A percentile compares a stretch with the other conserved stretches of the same genome.
Evolutionary conservation across 2,329 filamentous ascomycete species (phyloP).

Genomic region (Corinectria fuckeliana): DNA sequence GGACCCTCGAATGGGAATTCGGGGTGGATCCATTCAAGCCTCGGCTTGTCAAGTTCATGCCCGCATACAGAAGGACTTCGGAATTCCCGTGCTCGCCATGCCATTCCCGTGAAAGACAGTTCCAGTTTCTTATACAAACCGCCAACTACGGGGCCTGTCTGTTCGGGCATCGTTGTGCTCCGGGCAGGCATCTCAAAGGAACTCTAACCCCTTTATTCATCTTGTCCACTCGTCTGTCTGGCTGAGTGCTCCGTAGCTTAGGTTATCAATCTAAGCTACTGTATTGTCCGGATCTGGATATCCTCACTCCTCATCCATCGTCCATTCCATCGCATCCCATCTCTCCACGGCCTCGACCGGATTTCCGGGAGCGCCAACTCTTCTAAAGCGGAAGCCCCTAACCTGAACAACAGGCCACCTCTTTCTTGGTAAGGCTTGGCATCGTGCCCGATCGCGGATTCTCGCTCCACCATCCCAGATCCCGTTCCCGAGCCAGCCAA

Average conservation of each 20-base stretch:
- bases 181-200: conserved; percentile 10
- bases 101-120: conserved; percentile 8
- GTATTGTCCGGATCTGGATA: not conserved
- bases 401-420: not conserved
- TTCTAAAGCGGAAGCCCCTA: not conserved
- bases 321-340: not conserved
- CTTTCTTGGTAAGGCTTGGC: not conserved
- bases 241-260: no score
- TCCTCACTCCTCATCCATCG: conserved; percentile 5
- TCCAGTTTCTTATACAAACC: no score
- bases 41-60: conserved; percentile 31
- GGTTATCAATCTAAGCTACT: no score
- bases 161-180: no score
- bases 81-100: conserved; percentile 17
- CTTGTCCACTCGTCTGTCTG: not conserved
- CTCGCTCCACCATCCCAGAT: not conserved
- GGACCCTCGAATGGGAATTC: not conserved
- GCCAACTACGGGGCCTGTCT: no score
- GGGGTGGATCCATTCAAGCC: no score
- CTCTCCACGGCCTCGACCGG: not conserved
- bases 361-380: not conserved
- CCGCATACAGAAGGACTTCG: conserved; percentile 25
- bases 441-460: not conserved
- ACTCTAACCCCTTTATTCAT: conserved; percentile 12
- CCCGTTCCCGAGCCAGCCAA: not conserved